Base-by-base conservation (phyloP, 257 asterid genomes). In the Solanum chiquidenum region DNA sequence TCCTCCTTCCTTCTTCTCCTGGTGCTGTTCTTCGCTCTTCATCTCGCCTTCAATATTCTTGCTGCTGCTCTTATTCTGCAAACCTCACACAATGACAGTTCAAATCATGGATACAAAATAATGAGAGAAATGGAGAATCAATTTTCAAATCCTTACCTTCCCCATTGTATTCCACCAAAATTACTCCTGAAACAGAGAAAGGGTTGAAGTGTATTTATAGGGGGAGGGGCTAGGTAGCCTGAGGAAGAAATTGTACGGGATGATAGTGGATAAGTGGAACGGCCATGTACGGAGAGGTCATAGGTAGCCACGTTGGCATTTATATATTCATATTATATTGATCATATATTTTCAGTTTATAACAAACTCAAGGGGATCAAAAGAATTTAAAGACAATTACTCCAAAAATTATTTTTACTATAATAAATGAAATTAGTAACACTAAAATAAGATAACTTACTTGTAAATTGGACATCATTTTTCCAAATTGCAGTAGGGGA, bases 1-100 rank as follows among this genome's bases (percentile, higher is more conserved):
- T 46, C 88, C 87, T n/a, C 86, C 95, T 76, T 91, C 84, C 88
- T 86, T 87, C 64, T 3, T 3, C 91, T 91, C 58, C 38, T 44
- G 1, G 3, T 44, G 66, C 3, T 40, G 74, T 46, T 46, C 69
- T 7, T 86, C 66, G 6, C 13, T 86, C 27, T 85, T 14, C 40
- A 2, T 40, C 87, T 72, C 83, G 6, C 80, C 87, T 73, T 76
- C 88, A 9, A 40, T 82, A 73, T 80, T 60, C 60, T 86, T 83
- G 33, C 34, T 83, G 33, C 73, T 86, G 66, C 87, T 89, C 89
- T 90, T 14, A 37, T 29, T 38, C 88, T 60, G 69, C 40, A 74
- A 10, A n/a, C 74, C n/a, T 37, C 79, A 68, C 64, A n/a, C 4
- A 75, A 18, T 33, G 42, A 3, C 77, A 25, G 1, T 33, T 55